Conservation (phyloP, 148 eudicot species). For the Amaranthus cruentus region DNA sequence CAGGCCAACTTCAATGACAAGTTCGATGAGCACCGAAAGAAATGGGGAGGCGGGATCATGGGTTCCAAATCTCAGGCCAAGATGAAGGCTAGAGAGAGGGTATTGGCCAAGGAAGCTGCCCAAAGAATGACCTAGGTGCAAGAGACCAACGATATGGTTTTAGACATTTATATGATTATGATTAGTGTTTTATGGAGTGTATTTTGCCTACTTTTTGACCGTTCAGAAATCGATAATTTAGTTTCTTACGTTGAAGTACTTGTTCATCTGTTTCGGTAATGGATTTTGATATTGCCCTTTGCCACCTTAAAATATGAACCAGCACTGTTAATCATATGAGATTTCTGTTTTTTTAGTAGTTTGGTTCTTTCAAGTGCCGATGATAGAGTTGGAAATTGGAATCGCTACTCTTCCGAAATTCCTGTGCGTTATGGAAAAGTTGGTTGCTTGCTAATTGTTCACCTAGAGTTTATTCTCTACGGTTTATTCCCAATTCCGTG, state of each 20-base stretch:
- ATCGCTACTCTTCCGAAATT: no score
- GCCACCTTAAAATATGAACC: constrained; percentile 1
- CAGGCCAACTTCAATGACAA: constrained; percentile 97
- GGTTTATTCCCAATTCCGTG: no score
- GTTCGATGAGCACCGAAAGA: constrained; percentile 81
- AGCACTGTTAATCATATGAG: not conserved
- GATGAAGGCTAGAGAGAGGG: constrained; percentile 80
- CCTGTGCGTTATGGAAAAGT: no score
- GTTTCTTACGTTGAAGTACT: constrained; percentile 15
- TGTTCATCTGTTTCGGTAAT: constrained; percentile 15
- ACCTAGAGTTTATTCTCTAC: no score
- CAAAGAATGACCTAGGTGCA: constrained; percentile 55
- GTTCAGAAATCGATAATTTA: constrained; percentile 19
- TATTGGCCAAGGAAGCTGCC: constrained; percentile 86
- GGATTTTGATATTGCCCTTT: constrained; percentile 11
- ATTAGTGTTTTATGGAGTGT: constrained; percentile 10
- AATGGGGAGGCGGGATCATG: constrained; percentile 98
- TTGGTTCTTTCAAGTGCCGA: not conserved
- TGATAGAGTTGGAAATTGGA: no score
- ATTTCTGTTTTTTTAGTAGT: not conserved
- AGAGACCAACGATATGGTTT: not conserved
- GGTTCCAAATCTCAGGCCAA: constrained; percentile 93
- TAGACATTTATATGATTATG: constrained; percentile 9
- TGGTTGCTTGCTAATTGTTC: no score
- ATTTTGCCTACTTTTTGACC: constrained; percentile 8